These are phyloP conservation scores for Rhizopogon vinicolor DNA, from an alignment of 768 basidiomycete species.

Conservation along the genomic window DNA sequence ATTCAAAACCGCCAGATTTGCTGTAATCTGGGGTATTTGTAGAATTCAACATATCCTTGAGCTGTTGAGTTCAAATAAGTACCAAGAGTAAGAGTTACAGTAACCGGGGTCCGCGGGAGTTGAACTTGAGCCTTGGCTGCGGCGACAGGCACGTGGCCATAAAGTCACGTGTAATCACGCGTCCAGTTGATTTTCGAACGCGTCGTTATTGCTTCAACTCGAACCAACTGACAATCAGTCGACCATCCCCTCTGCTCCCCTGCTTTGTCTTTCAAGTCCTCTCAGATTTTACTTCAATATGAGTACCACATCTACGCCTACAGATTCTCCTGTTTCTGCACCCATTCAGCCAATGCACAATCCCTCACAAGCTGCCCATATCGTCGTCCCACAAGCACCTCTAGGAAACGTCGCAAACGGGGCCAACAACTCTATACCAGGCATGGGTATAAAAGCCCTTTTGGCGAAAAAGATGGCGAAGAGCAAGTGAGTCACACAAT, in stretches of 20 bases:
- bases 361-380: conserved; percentile 72
- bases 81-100: too few relatives aligned
- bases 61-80: too few relatives aligned
- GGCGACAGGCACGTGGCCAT: not conserved
- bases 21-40: too few relatives aligned
- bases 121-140: too few relatives aligned
- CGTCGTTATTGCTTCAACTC: conserved; percentile 3
- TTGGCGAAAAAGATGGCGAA: conserved; percentile 93
- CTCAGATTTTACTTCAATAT: conserved; percentile 32
- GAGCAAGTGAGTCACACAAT: conserved; percentile 55
- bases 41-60: too few relatives aligned
- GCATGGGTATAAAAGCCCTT: conserved; percentile 87
- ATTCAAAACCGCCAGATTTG: too few relatives aligned
- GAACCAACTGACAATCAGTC: not conserved
- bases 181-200: conserved; percentile 22
- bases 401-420: conserved; percentile 62
- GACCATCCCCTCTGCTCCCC: not conserved
- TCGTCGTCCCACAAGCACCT: conserved; percentile 77
- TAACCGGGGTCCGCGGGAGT: too few relatives aligned
- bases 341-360: conserved; percentile 84
- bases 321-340: conserved; percentile 56
- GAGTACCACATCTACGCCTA: conserved; percentile 52
- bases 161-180: conserved; percentile 24
- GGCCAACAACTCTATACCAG: conserved; percentile 45
- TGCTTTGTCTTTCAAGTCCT: not conserved